These are phyloP conservation scores for Fusarium sp. DNA, from an alignment of 2,329 filamentous ascomycete genomes.

Conservation along the genomic window DNA sequence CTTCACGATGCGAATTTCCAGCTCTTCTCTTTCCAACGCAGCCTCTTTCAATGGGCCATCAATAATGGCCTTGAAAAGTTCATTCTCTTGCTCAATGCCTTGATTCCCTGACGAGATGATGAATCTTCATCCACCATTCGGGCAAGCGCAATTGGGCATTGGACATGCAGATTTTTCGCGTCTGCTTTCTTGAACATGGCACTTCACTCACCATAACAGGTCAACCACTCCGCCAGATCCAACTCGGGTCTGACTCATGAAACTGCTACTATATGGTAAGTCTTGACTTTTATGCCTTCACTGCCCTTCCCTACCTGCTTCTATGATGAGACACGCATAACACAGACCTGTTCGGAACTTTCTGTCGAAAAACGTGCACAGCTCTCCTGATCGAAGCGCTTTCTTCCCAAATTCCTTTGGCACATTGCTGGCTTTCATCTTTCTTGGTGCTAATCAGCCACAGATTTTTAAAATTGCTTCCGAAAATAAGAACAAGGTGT, in stretches of 20 bases:
- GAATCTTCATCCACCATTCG: background rate
- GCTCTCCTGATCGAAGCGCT: slow-evolving; percentile 40
- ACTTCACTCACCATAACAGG: slow-evolving; percentile 14
- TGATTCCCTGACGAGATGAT: background rate
- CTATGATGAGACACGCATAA: slow-evolving; percentile 49
- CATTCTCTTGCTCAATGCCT: background rate
- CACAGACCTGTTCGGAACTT: slow-evolving; percentile 53
- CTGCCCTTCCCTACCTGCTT: slow-evolving; percentile 6
- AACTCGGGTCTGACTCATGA: background rate
- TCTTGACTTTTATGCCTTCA: background rate
- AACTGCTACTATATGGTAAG: slow-evolving; percentile 18
- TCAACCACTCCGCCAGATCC: background rate
- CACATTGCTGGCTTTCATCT: slow-evolving; percentile 6
- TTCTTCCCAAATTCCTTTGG: slow-evolving; percentile 9
- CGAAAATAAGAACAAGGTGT: slow-evolving; percentile 27
- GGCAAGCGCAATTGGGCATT: background rate
- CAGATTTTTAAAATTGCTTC: slow-evolving; percentile 12
- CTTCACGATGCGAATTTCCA: background rate
- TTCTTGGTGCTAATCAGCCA: slow-evolving; percentile 28
- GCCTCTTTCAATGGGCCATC: background rate
- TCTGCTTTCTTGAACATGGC: background rate
- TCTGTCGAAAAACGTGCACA: slow-evolving; percentile 48
- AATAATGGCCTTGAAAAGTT: background rate
- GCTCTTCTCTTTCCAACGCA: background rate
- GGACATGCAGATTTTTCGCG: background rate